These are phyloP conservation scores for Aphanomyces cochlioides DNA, from an alignment of 352 stramenopile species.

Conservation along the genomic window DNA sequence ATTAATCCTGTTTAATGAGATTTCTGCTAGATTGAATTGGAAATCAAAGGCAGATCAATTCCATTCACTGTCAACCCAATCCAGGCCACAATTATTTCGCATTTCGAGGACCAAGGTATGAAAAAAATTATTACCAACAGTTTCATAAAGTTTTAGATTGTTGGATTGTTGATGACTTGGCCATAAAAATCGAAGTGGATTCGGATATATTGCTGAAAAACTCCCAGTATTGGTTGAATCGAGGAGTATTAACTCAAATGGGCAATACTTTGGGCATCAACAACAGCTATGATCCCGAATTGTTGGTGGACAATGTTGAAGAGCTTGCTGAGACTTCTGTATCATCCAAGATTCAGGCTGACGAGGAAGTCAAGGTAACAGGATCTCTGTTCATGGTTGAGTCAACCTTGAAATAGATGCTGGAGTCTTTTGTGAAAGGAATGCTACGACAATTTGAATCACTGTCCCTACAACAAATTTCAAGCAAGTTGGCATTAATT, in stretches of 20 bases:
- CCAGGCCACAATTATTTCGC: slow-evolving; percentile 91
- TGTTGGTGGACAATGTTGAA: slow-evolving; percentile 51
- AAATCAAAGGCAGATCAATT: slow-evolving; percentile 75
- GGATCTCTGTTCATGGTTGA: neutral
- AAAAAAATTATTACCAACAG: neutral
- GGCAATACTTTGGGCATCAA: neutral
- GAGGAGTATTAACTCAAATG: slow-evolving; percentile 51
- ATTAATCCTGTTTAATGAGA: slow-evolving; percentile 10
- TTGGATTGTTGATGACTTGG: slow-evolving; percentile 55
- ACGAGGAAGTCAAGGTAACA: slow-evolving; percentile 82
- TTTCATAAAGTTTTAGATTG: slow-evolving; percentile 3
- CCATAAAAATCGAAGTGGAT: slow-evolving; percentile 54
- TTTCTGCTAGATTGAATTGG: slow-evolving; percentile 70
- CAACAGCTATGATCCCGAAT: slow-evolving; percentile 37
- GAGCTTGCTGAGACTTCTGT: slow-evolving; percentile 80
- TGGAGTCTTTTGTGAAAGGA: slow-evolving; percentile 93
- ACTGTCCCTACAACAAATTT: slow-evolving; percentile 89
- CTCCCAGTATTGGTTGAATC: slow-evolving; percentile 64
- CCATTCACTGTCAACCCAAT: slow-evolving; percentile 90
- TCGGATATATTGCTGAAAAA: slow-evolving; percentile 59
- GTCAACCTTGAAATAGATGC: slow-evolving; percentile 40
- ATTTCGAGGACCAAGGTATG: slow-evolving; percentile 91
- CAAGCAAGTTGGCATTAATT: slow-evolving; percentile 92
- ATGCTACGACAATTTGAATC: slow-evolving; percentile 94
- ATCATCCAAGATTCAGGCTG: slow-evolving; percentile 85